phyloP scores from a whole-genome alignment of 495 filamentous ascomycete species.

The Pyrenula massariospora region DNA sequence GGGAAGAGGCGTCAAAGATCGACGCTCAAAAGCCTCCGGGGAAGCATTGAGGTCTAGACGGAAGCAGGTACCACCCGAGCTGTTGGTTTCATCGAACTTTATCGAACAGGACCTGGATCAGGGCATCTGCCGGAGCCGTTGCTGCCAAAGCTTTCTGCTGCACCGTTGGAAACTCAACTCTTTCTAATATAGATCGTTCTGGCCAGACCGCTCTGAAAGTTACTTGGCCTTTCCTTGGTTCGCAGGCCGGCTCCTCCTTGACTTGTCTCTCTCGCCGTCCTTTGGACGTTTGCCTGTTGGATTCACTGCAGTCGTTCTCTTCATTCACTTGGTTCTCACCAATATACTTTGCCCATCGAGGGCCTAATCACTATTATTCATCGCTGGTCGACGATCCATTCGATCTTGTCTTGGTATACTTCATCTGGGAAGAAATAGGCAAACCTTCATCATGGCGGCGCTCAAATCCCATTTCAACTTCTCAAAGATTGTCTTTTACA shows the following conservation, averaged over 20 bases:
- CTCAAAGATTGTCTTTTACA: constrained; percentile 66
- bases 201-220: neutral
- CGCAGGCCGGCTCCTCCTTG: neutral
- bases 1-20: neutral
- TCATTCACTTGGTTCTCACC: neutral
- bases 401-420: neutral
- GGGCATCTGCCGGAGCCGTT: neutral
- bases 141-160: neutral
- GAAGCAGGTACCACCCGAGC: neutral
- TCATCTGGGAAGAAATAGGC: neutral
- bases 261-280: neutral
- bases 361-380: constrained; percentile 1
- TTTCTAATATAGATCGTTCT: neutral
- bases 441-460: neutral
- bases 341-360: neutral
- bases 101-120: neutral
- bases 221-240: neutral
- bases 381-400: constrained; percentile 15
- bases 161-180: neutral
- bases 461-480: constrained; percentile 48
- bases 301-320: neutral
- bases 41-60: neutral
- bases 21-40: neutral
- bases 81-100: neutral
- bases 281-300: neutral